Base-by-base conservation (phyloP, 305 asterid species). In the Fraxinus nigra region DNA sequence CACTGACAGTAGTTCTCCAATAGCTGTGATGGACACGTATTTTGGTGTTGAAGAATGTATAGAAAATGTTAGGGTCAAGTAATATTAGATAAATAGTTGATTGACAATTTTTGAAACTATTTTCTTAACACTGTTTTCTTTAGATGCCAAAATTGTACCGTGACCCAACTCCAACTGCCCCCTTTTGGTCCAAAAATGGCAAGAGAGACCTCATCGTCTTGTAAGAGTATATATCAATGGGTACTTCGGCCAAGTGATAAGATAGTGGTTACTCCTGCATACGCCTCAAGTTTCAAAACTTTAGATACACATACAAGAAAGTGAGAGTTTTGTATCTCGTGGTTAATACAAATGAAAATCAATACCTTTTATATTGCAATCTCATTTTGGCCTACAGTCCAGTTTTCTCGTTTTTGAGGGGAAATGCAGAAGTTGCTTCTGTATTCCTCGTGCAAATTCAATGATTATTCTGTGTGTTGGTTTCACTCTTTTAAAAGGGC, bases 191-290 rank as follows among this genome's bases (percentile, higher is more conserved):
- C 46, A 78, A 20, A 54, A 20, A 83, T 63, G 78, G 78, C 24
- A 40, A 32, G 16, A 59, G 75, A 14, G 69, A 26, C 83, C 69
- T 75, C 40, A 73, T 79, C 61, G 38, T 78, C 40, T 38, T 16
- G 78, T 73, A 59, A 14, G 78, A 73, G 43, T 65, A 33, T n/a
- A 72, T 77, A n/a, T 40, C 67, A 43, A 35, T 80, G 20, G 16
- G 56, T 77, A 26, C 35, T 26, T n/a, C 75, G 65, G 22, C 56
- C 81, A 22, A 75, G 67, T 22, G 69, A 54, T 34, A 54, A 76
- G 54, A 43, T 78, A 78, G 26, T 38, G 70, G 51, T 40, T 63
- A 37, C 83, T 79, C 26, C 65, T 6, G 26, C 8, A 8, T n/a
- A n/a, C 26, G 63, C 63, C 65, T 54, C 65, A 54, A 54, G 26